Base-by-base conservation (phyloP, 139 green algal species). In the Picochlorum sp. region DNA sequence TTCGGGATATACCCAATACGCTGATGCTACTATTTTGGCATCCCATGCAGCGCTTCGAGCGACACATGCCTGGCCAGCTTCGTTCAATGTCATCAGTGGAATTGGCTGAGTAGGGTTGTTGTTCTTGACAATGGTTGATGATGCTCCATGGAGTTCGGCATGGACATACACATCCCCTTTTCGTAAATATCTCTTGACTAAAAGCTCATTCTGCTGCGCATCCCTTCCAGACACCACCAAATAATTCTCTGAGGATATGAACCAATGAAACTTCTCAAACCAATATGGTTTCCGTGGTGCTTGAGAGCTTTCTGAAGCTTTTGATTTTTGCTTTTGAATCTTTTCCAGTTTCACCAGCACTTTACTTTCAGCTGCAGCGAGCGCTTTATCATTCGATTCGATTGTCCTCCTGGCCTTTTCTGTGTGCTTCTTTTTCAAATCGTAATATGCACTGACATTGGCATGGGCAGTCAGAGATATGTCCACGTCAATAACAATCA, bases 241-340 rank as follows among this genome's bases (percentile, higher is more conserved):
- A 70, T 88, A 97, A 78, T 96, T 96, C 71, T 98, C 92, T 21
- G 58, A 85, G 63, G 73, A 86, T 61, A 98, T 80, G 68, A 97
- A 98, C 92, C 92, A 98, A 71, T 92, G 71, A 77, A 97, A 98
- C 58, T 88, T 87, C 79, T 98, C 92, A 68, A 96, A 98, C 92
- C 92, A 98, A 66, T 80, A 75, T n/a, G 82, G 61, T 81, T 97
- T 96, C 56, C 92, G 54, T 24, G 87, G 63, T 86, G 62, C 26
- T 70, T 65, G 62, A 65, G 31, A 50, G 2, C 54, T 51, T 21
- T 65, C 30, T 0, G 52, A 45, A 47, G 56, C 57, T 10, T 60
- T 66, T 13, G 70, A 63, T 66, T 82, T 66, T 24, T 14, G 14
- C 11, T 31, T 24, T 24, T 60, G 6, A 16, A 80, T 73, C 75